These are phyloP conservation scores for Salix viminalis DNA, from an alignment of 345 rosid species.

Conservation along the genomic window DNA sequence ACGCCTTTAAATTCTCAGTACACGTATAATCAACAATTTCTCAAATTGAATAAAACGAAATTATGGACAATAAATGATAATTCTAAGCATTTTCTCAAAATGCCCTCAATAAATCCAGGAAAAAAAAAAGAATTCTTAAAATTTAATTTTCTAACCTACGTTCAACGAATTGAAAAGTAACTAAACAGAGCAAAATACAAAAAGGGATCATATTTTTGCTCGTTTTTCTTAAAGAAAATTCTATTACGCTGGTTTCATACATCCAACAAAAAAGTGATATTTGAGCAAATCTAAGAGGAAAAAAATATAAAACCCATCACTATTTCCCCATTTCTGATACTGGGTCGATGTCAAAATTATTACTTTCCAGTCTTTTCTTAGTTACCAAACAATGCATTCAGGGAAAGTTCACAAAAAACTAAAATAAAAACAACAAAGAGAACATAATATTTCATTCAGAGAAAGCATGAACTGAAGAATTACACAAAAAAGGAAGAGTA, in stretches of 20 bases:
- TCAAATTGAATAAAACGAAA: not conserved
- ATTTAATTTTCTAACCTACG: not conserved
- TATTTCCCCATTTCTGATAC: not conserved
- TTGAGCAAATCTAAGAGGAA: not conserved
- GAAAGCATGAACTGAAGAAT: not conserved
- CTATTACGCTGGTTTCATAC: not conserved
- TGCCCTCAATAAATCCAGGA: not conserved
- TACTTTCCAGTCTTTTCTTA: not conserved
- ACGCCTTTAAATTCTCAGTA: slow-evolving; percentile 3
- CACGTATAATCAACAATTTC: not conserved
- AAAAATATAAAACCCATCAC: not conserved
- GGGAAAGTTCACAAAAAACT: not conserved
- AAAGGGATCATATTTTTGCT: not conserved
- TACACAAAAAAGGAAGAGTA: not conserved
- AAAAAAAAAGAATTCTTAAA: not conserved
- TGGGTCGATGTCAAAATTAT: not conserved
- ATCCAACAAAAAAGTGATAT: not conserved
- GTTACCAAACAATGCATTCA: not conserved
- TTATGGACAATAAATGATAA: no score
- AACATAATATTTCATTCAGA: not conserved
- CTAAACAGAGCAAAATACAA: not conserved
- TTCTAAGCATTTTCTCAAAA: no score
- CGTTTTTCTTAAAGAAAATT: not conserved
- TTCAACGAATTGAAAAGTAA: not conserved
- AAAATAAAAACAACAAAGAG: not conserved